Evolutionary conservation across 495 filamentous ascomycete genomes (phyloP), one percentile per base, ranked within the genome.

Genomic region (Aspergillus campestris): DNA sequence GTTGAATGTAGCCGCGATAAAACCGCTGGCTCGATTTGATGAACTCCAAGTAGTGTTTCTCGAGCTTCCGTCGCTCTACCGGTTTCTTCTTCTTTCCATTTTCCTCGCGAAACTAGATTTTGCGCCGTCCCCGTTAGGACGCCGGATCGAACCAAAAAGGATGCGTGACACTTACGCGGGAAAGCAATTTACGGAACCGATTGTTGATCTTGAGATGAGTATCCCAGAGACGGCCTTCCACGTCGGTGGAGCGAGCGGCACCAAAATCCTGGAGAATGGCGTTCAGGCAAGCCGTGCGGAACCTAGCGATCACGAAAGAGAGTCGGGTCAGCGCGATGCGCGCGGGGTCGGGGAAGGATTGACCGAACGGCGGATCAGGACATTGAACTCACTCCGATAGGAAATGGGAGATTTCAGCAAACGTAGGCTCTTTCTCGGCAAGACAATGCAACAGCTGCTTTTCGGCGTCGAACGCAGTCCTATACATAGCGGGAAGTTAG

Each of bases 1-100:
- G 76, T 64, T 90, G 83, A 45, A 98, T 82, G 50, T 86, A 91
- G 38, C 80, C 81, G 41, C 81, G 77, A 66, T 97, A 98, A 62
- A 94, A 96, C 38, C 79, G 78, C 55, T 91, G 84, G 45, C 85
- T 82, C 4, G 79, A 82, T 64, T 90, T 95, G 54, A 97, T 80
- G 59, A 91, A 97, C 44, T 77, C 75, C 31, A 81, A 63, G 60
- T 91, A 98, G 47, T 79, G 74, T 65, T 84, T 88, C 55, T 84
- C 80, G 8, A 87, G 65, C 59, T 91, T 95, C 24, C 90, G 80
- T 50, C 74, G 73, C 56, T 89, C 81, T 3, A 94, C 87, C 24
- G 80, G 78, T 46, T 81, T 82, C 56, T 79, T 82, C 55, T 79
- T 81, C 56, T 71, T 79, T 44, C 70, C 73, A 38, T 66, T 70